Base-by-base conservation (phyloP, 768 basidiomycete species). In the Termitomyces bulborhizus region DNA sequence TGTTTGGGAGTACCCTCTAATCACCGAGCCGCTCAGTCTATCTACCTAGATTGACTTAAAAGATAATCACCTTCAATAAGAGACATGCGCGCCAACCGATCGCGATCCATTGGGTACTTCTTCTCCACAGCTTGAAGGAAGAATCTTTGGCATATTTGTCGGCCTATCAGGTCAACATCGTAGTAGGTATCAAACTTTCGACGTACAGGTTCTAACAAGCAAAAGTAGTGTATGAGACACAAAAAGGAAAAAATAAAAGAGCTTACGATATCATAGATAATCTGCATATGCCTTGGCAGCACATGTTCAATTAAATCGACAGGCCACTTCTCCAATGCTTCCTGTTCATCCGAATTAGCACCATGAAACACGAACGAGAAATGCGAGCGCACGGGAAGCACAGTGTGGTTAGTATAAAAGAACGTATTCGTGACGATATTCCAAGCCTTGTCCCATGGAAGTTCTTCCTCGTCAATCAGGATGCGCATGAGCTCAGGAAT, bases 351-450 rank as follows among this genome's bases (percentile, higher is more conserved):
- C 16, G 15, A 13, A 16, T 36, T 15, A 24, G 13, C 34, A 9
- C 13, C 31, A 47, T 15, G 31, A 8, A 6, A n/a, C 18, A 15
- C 4, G 9, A 9, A 32, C n/a, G 15, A 24, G 21, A 47, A 32
- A 36, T 4, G 15, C 47, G 46, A 62, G 78, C 83, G 63, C 40
- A 88, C 92, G 24, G 93, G 90, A 31, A 97, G 76, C 31, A 98
- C 94, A 7, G 91, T 93, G 70, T 93, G 94, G 68, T 96, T 97
- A 9, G 94, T 98, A 75, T 93, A 98, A 71, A 90, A 93, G 76
- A 97, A 95, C 2, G 90, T 93, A 66, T 87, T 87, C 51, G 84
- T 91, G 44, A 88, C 85, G 62, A 98, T 92, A 24, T 77, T 69
- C 97, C 97, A 99, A 4, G 97, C 95, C 15, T 70, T 62, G 59